phyloP scores from a whole-genome alignment of 345 rosid genomes.

The Reutealis trisperma region DNA sequence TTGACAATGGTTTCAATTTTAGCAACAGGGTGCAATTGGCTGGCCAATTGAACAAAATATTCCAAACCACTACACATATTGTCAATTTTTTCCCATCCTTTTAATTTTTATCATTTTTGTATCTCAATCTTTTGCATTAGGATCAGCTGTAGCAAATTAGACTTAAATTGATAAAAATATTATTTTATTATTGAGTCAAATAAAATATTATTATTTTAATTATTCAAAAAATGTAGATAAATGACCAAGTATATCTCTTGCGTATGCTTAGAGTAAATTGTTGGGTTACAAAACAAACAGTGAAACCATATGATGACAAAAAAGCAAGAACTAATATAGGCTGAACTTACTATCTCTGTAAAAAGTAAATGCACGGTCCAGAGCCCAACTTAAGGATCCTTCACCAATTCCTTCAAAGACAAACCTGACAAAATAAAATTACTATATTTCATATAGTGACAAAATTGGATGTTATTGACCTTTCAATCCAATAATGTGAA shows the following conservation, averaged over 20 bases:
- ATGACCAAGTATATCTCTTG: background rate
- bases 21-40: too few relatives aligned
- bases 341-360: slow-evolving; percentile 45
- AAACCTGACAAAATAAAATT: slow-evolving; percentile 35
- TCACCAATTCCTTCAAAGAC: slow-evolving; percentile 62
- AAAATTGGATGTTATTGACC: background rate
- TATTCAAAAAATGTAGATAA: background rate
- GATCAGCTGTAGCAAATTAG: too few relatives aligned
- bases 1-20: too few relatives aligned
- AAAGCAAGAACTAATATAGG: background rate
- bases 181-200: too few relatives aligned
- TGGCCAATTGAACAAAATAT: too few relatives aligned
- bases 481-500: background rate
- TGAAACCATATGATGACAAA: background rate
- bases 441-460: background rate
- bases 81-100: too few relatives aligned
- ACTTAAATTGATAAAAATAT: too few relatives aligned
- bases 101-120: too few relatives aligned
- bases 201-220: too few relatives aligned
- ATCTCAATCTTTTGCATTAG: too few relatives aligned
- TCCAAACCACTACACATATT: too few relatives aligned
- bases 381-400: slow-evolving; percentile 50
- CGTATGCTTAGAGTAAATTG: background rate
- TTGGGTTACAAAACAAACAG: background rate
- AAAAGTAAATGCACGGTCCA: slow-evolving; percentile 52